Conservation (phyloP, 257 asterid genomes). For the Nicotiana tabacum region DNA sequence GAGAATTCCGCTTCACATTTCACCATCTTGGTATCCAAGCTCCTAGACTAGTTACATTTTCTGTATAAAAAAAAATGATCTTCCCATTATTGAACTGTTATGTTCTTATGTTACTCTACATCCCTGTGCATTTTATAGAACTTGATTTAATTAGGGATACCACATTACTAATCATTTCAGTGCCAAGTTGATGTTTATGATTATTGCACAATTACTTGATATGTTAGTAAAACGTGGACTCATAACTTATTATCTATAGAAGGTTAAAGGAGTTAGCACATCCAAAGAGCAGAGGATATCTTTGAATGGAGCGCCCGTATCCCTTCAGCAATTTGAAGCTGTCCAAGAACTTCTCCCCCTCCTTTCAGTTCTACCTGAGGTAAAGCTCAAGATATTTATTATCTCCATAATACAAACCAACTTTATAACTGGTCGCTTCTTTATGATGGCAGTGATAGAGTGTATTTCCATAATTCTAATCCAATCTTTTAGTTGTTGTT, state of each 20-base stretch:
- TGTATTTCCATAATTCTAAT: not conserved
- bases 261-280: constrained; percentile 25
- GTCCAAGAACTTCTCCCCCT: constrained; percentile 57
- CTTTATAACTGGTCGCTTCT: not conserved
- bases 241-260: constrained; percentile 31
- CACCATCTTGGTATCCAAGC: not conserved
- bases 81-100: not conserved
- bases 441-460: not conserved
- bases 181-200: not conserved
- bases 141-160: not conserved
- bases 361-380: constrained; percentile 71
- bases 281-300: constrained; percentile 23
- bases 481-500: not conserved
- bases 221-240: not conserved
- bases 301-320: constrained; percentile 32
- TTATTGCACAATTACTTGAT: not conserved
- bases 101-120: not conserved
- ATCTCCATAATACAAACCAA: not conserved
- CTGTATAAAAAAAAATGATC: not conserved
- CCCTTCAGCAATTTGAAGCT: constrained; percentile 42
- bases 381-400: constrained; percentile 18
- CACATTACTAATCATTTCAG: not conserved
- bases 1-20: not conserved
- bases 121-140: not conserved
- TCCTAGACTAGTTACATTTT: not conserved